Base-by-base conservation (phyloP, 768 basidiomycete species). In the Panellus pusillus region DNA sequence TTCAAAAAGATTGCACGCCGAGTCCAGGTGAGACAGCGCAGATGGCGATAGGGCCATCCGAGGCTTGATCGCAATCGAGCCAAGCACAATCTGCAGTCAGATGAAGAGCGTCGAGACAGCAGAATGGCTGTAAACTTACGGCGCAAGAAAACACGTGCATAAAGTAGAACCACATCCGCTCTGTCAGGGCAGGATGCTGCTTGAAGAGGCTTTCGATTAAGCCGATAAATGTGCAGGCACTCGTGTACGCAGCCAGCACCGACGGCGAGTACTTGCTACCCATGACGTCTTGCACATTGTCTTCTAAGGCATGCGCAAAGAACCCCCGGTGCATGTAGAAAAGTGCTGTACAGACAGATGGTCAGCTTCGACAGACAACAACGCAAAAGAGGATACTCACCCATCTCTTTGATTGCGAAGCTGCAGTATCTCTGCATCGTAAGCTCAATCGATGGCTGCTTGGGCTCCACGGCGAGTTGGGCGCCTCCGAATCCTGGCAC, bases 291-390 rank as follows among this genome's bases (percentile, higher is more conserved):
- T 66, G 69, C 0, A 83, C 80, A 51, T 67, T 77, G 55, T 86
- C 85, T 61, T 84, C 83, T 50, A 89, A 66, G 0, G 86, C 85
- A 52, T 82, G 80, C 1, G 84, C 86, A 63, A 89, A 89, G 72
- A 84, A 89, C 6, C 84, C 85, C 44, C 86, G 78, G 67, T 89
- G 86, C 76, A 89, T 83, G 60, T 87, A 87, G 62, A 88, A 86
- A 27, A 87, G 66, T 12, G 81, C 85, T 86, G 56, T 20, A 43
- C 32, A 43, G 35, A 43, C 32, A 43, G 35, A 28, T 48, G 56
- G 55, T 41, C 37, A 45, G 47, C 51, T 17, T 32, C 20, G 28
- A 28, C 35, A 44, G 50, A 27, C 45, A 55, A 40, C 45, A 28
- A 18, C 12, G 3, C 27, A 20, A 38, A 36, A 19, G 36, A 43